A percentile compares a stretch with the other conserved stretches of the same genome.
Evolutionary conservation across 257 asterid genomes (phyloP).

Genomic region (Fraxinus pennsylvanica): DNA sequence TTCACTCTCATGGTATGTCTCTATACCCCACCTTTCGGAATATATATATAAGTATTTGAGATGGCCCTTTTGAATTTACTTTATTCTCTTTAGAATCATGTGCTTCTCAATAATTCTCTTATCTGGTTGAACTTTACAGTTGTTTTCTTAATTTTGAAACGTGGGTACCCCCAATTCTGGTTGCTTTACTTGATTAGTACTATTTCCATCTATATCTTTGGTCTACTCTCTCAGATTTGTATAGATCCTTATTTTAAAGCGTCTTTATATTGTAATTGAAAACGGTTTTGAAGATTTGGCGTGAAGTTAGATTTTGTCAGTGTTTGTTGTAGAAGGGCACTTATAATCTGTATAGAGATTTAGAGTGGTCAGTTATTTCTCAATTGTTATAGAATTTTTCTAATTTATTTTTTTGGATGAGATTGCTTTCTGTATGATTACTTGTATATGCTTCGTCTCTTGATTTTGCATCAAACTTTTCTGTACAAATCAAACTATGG

Average conservation of each 20-base stretch:
- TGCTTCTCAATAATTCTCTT: slow-evolving; percentile 31
- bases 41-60: neutral
- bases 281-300: neutral
- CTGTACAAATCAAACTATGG: slow-evolving; percentile 34
- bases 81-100: slow-evolving; percentile 29
- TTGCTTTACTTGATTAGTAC: slow-evolving; percentile 24
- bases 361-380: neutral
- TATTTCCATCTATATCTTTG: slow-evolving; percentile 12
- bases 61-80: slow-evolving; percentile 11
- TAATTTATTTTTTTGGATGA: slow-evolving; percentile 2
- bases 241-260: slow-evolving; percentile 6
- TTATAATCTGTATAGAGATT: neutral
- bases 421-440: slow-evolving; percentile 15
- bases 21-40: neutral
- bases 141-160: slow-evolving; percentile 35
- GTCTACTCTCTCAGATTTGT: slow-evolving; percentile 17
- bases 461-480: slow-evolving; percentile 28
- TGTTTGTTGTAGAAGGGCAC: neutral
- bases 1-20: slow-evolving; percentile 40
- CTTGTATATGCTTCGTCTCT: slow-evolving; percentile 10
- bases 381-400: neutral
- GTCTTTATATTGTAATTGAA: slow-evolving; percentile 9
- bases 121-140: slow-evolving; percentile 33
- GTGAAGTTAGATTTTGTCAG: neutral
- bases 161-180: slow-evolving; percentile 38